These are phyloP conservation scores for Serpula lacrymans DNA, from an alignment of 768 basidiomycete species.

Conservation along the genomic window DNA sequence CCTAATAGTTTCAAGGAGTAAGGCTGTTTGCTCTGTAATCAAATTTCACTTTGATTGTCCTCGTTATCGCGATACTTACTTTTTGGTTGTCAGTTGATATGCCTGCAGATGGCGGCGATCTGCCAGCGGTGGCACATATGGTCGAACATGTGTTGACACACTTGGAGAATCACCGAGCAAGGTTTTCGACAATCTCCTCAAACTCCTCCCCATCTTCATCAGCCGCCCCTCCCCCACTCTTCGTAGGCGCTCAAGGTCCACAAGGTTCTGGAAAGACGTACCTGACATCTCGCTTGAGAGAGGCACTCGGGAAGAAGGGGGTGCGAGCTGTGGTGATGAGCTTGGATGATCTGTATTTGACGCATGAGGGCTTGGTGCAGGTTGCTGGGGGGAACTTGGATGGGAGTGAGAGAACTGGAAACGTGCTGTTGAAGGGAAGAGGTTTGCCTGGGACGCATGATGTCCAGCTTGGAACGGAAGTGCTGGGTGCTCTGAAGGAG, in stretches of 20 bases:
- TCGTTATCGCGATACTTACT: too few species aligned
- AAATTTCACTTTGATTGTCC: too few species aligned
- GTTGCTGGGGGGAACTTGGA: slow-evolving; percentile 47
- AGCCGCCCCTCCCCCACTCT: slow-evolving; percentile 50
- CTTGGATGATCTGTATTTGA: slow-evolving; percentile 84
- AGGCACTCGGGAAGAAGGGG: slow-evolving; percentile 49
- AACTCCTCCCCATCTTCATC: too few species aligned
- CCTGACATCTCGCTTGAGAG: slow-evolving; percentile 57
- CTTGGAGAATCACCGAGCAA: slow-evolving; percentile 28
- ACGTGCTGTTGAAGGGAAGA: slow-evolving; percentile 73
- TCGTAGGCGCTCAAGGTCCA: slow-evolving; percentile 88
- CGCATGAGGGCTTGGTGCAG: slow-evolving; percentile 54
- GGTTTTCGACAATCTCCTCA: too few species aligned
- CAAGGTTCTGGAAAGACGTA: slow-evolving; percentile 94
- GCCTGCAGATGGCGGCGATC: slow-evolving; percentile 16
- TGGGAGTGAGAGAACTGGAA: slow-evolving; percentile 48
- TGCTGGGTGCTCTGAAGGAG: slow-evolving; percentile 48
- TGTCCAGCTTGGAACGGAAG: slow-evolving; percentile 52
- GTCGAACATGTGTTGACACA: slow-evolving; percentile 36
- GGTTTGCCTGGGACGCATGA: slow-evolving; percentile 96
- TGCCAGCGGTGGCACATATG: slow-evolving; percentile 36
- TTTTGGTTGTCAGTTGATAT: too few species aligned
- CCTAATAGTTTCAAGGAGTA: too few species aligned
- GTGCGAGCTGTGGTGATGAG: slow-evolving; percentile 69
- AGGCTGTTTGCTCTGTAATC: too few species aligned